phyloP scores from a whole-genome alignment of 768 basidiomycete species.

The Auricularia sp. region DNA sequence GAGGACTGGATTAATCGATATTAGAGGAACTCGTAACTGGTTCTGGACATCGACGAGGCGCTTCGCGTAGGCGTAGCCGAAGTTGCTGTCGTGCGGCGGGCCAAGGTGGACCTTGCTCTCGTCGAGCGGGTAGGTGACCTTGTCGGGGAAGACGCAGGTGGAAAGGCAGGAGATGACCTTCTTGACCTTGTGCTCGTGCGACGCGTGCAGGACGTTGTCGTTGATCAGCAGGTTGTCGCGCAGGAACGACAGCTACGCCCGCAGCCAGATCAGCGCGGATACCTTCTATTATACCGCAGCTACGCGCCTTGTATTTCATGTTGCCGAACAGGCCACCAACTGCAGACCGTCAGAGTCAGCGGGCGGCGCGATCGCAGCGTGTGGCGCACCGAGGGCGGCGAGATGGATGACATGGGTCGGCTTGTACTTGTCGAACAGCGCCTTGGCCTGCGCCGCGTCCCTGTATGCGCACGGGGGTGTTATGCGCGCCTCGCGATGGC shows the following conservation, averaged over 20 bases:
- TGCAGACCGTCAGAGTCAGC: slow-evolving; percentile 18
- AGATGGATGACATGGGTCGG: slow-evolving; percentile 96
- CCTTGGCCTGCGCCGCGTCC: slow-evolving; percentile 55
- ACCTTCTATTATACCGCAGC: background rate
- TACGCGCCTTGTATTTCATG: slow-evolving; percentile 79
- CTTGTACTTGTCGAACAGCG: slow-evolving; percentile 81
- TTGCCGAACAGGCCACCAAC: slow-evolving; percentile 95
- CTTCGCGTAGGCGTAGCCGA: slow-evolving; percentile 94
- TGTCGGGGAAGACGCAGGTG: slow-evolving; percentile 95
- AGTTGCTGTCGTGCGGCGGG: slow-evolving; percentile 89
- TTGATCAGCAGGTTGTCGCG: slow-evolving; percentile 94
- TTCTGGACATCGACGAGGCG: slow-evolving; percentile 93
- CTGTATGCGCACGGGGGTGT: slow-evolving; percentile 19
- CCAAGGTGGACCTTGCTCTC: slow-evolving; percentile 89
- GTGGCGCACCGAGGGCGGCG: slow-evolving; percentile 71
- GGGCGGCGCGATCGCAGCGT: background rate
- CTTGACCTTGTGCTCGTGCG: slow-evolving; percentile 50
- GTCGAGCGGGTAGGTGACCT: slow-evolving; percentile 85
- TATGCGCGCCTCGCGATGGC: background rate
- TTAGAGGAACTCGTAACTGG: slow-evolving; percentile 44
- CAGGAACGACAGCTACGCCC: slow-evolving; percentile 69
- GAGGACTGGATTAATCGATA: background rate
- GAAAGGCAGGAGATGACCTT: slow-evolving; percentile 94
- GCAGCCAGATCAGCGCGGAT: background rate
- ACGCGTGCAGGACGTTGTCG: slow-evolving; percentile 77